Evolutionary conservation across 2,329 filamentous ascomycete genomes (phyloP).

Genomic region (Fusarium vanettenii): DNA sequence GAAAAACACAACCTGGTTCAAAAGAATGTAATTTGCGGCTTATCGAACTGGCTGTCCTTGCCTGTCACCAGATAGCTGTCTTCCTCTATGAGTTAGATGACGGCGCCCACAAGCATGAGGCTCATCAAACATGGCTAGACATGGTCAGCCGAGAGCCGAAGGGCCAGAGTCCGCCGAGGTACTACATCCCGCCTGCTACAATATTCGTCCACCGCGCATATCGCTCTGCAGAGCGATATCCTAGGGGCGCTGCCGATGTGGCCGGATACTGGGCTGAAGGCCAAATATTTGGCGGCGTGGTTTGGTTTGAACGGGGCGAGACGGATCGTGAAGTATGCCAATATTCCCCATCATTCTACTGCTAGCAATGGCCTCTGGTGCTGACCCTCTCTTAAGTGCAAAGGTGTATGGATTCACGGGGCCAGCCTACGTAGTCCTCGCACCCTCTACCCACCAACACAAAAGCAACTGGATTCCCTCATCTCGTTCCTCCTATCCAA

Average conservation of each 20-base stretch:
- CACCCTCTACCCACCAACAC: conserved; percentile 23
- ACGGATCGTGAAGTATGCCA: conserved; percentile 4
- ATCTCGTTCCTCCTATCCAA: not conserved
- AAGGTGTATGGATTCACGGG: conserved; percentile 20
- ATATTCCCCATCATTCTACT: not conserved
- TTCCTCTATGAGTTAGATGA: conserved; percentile 13
- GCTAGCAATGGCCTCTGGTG: not conserved
- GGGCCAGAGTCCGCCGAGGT: not conserved
- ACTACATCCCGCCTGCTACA: not conserved
- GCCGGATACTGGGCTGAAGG: conserved; percentile 27
- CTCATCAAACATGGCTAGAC: conserved; percentile 7
- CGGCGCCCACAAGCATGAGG: conserved; percentile 13
- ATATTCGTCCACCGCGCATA: conserved; percentile 17
- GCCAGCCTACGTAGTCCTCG: not conserved
- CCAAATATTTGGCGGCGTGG: conserved; percentile 14
- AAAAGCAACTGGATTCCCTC: conserved; percentile 6
- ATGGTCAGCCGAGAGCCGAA: not conserved
- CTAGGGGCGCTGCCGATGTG: conserved; percentile 3
- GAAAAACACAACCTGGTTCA: not conserved
- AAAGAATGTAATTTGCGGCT: not conserved
- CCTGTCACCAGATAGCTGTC: conserved; percentile 25
- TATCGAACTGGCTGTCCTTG: conserved; percentile 6
- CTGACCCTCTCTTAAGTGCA: conserved; percentile 3
- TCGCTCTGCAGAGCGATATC: conserved; percentile 14
- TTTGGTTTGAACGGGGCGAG: conserved; percentile 21